A percentile compares a stretch with the other conserved stretches of the same genome.
These are phyloP conservation scores for Aspergillus pseudoglaucus DNA, from an alignment of 2,329 filamentous ascomycete genomes.

Conservation along the genomic window DNA sequence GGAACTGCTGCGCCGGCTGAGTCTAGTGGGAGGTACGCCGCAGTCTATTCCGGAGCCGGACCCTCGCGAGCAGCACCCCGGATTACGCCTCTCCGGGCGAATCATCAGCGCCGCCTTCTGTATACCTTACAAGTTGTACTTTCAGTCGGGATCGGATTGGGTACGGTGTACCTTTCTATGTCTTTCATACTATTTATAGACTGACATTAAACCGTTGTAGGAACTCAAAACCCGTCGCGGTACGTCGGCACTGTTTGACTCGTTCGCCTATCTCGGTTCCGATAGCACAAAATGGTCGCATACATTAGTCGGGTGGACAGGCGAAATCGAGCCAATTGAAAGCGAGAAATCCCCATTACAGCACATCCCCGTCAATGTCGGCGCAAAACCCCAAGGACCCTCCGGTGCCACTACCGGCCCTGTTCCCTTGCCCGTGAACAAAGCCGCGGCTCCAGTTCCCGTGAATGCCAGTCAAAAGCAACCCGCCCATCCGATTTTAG, in stretches of 20 bases:
- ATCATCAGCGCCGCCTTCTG: slow-evolving; percentile 60
- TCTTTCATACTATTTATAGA: neutral
- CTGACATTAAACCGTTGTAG: slow-evolving; percentile 37
- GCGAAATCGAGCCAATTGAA: slow-evolving; percentile 61
- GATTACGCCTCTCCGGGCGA: slow-evolving; percentile 53
- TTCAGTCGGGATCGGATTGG: slow-evolving; percentile 50
- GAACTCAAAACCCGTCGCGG: slow-evolving; percentile 71
- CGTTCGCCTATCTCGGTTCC: slow-evolving; percentile 82
- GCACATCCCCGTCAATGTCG: slow-evolving; percentile 21
- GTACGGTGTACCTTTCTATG: slow-evolving; percentile 28
- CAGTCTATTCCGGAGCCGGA: slow-evolving; percentile 44
- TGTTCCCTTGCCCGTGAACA: slow-evolving; percentile 51
- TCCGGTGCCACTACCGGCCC: slow-evolving; percentile 26
- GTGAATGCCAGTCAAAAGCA: slow-evolving; percentile 55
- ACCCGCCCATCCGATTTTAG: slow-evolving; percentile 53
- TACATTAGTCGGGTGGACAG: slow-evolving; percentile 89
- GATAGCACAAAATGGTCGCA: slow-evolving; percentile 80
- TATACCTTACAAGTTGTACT: slow-evolving; percentile 55
- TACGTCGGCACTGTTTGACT: slow-evolving; percentile 87
- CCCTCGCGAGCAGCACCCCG: slow-evolving; percentile 50
- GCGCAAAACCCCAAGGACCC: slow-evolving; percentile 9
- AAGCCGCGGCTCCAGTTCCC: slow-evolving; percentile 72
- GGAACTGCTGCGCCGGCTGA: slow-evolving; percentile 50
- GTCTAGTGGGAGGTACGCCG: slow-evolving; percentile 34
- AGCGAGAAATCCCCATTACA: slow-evolving; percentile 23